Conservation (phyloP, 2,329 filamentous ascomycete species). For the Fusarium sp. region DNA sequence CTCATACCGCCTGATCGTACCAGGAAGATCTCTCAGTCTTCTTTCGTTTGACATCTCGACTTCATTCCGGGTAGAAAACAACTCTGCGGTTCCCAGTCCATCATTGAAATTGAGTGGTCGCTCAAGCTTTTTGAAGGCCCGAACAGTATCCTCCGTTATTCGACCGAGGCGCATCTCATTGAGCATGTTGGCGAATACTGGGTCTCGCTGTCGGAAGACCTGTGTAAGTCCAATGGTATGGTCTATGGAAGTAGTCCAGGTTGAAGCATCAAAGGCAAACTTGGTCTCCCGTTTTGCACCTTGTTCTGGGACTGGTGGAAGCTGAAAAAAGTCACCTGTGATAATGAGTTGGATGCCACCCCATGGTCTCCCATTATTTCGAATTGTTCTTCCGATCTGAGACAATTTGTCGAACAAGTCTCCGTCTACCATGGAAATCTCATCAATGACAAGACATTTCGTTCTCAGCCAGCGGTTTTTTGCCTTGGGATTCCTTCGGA, state of each 20-base stretch:
- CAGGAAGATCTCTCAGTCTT: conserved; percentile 78
- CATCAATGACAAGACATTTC: conserved; percentile 89
- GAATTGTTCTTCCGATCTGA: conserved; percentile 83
- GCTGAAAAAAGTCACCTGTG: conserved; percentile 97
- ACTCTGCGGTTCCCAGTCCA: conserved; percentile 77
- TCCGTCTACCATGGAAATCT: conserved; percentile 98
- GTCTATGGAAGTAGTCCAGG: conserved; percentile 92
- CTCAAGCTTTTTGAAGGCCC: conserved; percentile 78
- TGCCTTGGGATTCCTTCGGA: conserved; percentile 87
- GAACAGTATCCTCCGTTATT: conserved; percentile 80
- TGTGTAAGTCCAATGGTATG: conserved; percentile 96
- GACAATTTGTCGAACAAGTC: conserved; percentile 97
- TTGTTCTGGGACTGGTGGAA: conserved; percentile 90
- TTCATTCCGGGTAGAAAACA: conserved; percentile 91
- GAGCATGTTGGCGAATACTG: conserved; percentile 89
- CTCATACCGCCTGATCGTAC: conserved; percentile 75
- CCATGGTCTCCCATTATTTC: conserved; percentile 92
- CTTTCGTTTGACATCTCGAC: conserved; percentile 87
- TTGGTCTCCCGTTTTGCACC: conserved; percentile 75
- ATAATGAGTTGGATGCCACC: conserved; percentile 96
- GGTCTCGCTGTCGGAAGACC: conserved; percentile 95
- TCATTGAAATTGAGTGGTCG: conserved; percentile 80
- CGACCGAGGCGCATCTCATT: conserved; percentile 96
- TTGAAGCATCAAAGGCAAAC: conserved; percentile 92
- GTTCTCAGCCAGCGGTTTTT: conserved; percentile 90